Evolutionary conservation across 768 basidiomycete genomes (phyloP), one percentile per base, ranked within the genome.

Genomic region (Pluteus cervinus): DNA sequence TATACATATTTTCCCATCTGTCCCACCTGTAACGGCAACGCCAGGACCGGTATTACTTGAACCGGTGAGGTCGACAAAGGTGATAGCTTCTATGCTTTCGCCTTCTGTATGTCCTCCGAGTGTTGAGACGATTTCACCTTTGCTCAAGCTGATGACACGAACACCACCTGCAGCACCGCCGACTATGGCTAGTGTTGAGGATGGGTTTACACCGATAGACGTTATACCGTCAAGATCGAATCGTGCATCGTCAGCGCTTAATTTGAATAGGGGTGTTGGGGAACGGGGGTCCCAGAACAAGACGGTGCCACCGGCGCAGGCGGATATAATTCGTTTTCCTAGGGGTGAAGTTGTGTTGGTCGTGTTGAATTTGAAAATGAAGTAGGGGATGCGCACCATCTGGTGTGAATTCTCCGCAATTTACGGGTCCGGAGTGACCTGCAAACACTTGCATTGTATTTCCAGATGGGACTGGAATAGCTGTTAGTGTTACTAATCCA

Each of bases 381-480:
- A 16, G 9, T n/a, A 14, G 3, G 24, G 9, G 4, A 39, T 14
- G 33, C 60, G 37, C 51, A 80, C 88, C 92, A 57, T 92, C 88
- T 8, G 93, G 89, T 0, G 90, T 92, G 62, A 94, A 98, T 47
- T 81, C 75, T 31, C 94, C 93, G 42, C 85, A 84, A 32, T 87
- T 82, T 4, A 91, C 81, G 4, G 91, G 62, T 4, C 83, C 77
- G 0, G 78, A 79, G 60, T 99, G 96, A 0, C 90, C 90, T 2
- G 88, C 85, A 49, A 98, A 89, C 6, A 98, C 93, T 53, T 92
- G 86, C 86, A 99, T 93, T 36, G 83, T 93, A 46, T 78, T 86
- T 29, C 96, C 96, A 5, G 85, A 86, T 2, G 96, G 96, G 20
- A 99, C 94, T 97, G 56, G 7, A n/a, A 6, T 21, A 40, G 32